phyloP scores from a whole-genome alignment of 2,329 filamentous ascomycete species.

The Ascochyta lentis region DNA sequence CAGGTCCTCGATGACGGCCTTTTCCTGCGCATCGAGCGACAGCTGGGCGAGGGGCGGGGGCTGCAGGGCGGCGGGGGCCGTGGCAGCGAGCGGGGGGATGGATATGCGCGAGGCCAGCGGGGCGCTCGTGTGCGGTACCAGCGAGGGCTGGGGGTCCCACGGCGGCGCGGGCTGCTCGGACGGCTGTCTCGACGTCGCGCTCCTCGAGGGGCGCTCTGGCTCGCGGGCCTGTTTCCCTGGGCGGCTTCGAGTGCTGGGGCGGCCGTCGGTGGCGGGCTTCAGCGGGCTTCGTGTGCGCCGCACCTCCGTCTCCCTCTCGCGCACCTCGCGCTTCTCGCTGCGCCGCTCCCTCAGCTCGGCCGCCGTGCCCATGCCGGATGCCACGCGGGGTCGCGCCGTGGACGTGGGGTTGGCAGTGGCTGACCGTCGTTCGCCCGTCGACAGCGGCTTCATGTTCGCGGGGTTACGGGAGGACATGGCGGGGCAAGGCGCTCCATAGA shows the following conservation, averaged over 20 bases:
- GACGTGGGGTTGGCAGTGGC: constrained; percentile 42
- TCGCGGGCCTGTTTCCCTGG: constrained; percentile 41
- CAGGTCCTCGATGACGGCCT: constrained; percentile 85
- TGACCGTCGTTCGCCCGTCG: constrained; percentile 41
- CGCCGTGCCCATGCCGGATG: constrained; percentile 27
- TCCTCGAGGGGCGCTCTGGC: constrained; percentile 32
- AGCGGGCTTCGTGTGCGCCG: constrained; percentile 46
- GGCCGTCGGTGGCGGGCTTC: constrained; percentile 44
- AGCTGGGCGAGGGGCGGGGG: constrained; percentile 73
- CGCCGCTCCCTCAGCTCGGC: constrained; percentile 37
- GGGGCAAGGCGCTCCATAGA: constrained; percentile 36
- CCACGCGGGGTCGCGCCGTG: constrained; percentile 47
- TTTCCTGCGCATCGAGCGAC: constrained; percentile 82
- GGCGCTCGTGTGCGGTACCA: constrained; percentile 72
- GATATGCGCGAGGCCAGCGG: constrained; percentile 76
- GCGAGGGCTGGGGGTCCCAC: constrained; percentile 82
- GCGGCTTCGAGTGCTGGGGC: constrained; percentile 42
- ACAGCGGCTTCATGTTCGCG: constrained; percentile 37
- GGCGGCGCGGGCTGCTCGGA: constrained; percentile 45
- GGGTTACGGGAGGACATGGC: constrained; percentile 46
- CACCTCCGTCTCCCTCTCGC: constrained; percentile 45
- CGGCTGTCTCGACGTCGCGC: constrained; percentile 26
- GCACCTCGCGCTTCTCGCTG: constrained; percentile 45
- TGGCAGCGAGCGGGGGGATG: constrained; percentile 66
- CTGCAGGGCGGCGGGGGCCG: constrained; percentile 72